Base-by-base conservation (phyloP, 495 filamentous ascomycete species). In the Parathielavia appendiculata region DNA sequence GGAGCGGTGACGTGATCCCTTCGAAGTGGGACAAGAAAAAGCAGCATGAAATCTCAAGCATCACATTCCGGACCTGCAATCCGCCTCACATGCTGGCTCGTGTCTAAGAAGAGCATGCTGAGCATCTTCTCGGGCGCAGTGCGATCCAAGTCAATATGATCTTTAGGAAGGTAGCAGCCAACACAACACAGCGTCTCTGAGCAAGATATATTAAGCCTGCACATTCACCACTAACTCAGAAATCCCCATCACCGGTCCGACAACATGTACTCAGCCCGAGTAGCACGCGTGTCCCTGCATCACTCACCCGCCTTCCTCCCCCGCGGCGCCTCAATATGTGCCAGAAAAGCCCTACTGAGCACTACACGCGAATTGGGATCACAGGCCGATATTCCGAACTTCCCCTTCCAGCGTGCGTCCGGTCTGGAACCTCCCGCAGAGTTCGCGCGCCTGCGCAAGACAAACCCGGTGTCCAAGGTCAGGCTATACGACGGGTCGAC, bases 371-470 rank as follows among this genome's bases (percentile, higher is more conserved):
- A n/a, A n/a, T n/a, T n/a, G n/a, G n/a, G n/a, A n/a, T n/a, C n/a
- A n/a, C n/a, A n/a, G n/a, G 53, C 34, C 35, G 57, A 59, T 10
- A 35, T 48, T 14, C 66, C 64, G 11, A 34, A 32, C 40, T 80
- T 79, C 61, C 75, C 77, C 38, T 79, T 80, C 58, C 45, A 62
- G 10, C 69, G 76, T 12, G 67, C 74, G n/a, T 64, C 68, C 16
- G 70, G 64, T 11, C 54, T 69, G 22, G 69, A 76, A 5, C 76
- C 76, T 0, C 73, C 77, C 6, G 51, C 69, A 6, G 72, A 76
- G 63, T 79, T 72, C 49, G 70, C 70, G 14, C 59, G 60, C 4
- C 69, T 79, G 38, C 68, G 77, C 16, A 64, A 60, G 34, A 71
- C 48, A 2, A 59, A 71, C 40, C 75, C 77, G 4, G 68, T 79